phyloP scores from a whole-genome alignment of 2,329 filamentous ascomycete species.

The Exophiala calicioides region DNA sequence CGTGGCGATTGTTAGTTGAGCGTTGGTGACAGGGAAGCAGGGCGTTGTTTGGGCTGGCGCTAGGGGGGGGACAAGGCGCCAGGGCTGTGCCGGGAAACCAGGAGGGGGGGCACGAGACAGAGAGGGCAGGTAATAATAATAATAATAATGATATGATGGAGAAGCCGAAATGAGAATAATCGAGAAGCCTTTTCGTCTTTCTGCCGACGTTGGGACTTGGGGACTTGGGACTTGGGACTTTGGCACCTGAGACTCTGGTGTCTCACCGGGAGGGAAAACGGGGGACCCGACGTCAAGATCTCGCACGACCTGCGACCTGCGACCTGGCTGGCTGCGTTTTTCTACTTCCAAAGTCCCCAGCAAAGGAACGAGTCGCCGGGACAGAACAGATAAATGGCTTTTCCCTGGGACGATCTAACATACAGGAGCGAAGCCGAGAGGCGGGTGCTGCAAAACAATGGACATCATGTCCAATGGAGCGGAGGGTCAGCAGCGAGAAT shows the following conservation, averaged over 20 bases:
- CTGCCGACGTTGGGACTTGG: too few species aligned
- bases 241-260: too few species aligned
- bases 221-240: too few species aligned
- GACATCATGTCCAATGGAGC: conserved; percentile 22
- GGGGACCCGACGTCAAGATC: background rate
- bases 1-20: conserved; percentile 4
- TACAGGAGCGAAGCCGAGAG: background rate
- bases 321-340: conserved; percentile 8
- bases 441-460: conserved; percentile 19
- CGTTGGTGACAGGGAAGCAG: conserved; percentile 16
- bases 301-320: background rate
- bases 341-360: background rate
- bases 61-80: conserved; percentile 13
- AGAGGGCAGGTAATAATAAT: too few species aligned
- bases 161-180: too few species aligned
- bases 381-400: conserved; percentile 11
- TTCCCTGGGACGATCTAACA: background rate
- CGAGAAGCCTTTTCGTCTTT: too few species aligned
- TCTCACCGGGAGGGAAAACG: background rate
- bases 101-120: too few species aligned
- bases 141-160: too few species aligned
- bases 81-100: conserved; percentile 6
- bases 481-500: conserved; percentile 12
- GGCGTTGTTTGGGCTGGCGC: conserved; percentile 18
- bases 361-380: background rate